phyloP scores from a whole-genome alignment of 352 stramenopile genomes.

The Saprolegnia diclina region DNA sequence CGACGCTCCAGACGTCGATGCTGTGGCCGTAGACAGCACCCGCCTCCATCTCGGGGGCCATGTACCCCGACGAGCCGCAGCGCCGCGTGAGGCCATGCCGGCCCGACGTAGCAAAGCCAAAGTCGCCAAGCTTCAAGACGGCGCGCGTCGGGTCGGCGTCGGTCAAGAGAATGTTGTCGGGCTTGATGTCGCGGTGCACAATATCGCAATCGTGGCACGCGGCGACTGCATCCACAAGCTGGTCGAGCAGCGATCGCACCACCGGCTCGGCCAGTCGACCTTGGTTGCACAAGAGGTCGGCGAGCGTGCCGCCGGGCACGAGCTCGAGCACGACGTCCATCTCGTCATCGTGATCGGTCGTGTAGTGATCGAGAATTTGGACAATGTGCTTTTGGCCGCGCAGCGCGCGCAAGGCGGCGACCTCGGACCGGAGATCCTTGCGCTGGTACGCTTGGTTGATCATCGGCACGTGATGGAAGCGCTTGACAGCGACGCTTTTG shows the following conservation, averaged over 20 bases:
- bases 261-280: neutral
- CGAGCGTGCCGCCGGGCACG: neutral
- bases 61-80: neutral
- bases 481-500: neutral
- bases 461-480: neutral
- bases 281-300: neutral
- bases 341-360: neutral
- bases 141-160: neutral
- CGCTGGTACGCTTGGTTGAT: neutral
- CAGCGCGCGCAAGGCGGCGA: neutral
- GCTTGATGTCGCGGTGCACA: slow-evolving; percentile 32
- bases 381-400: neutral
- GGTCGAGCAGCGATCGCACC: neutral
- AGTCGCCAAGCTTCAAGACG: slow-evolving; percentile 27
- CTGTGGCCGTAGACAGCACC: neutral
- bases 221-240: neutral
- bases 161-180: slow-evolving; percentile 30
- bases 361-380: neutral
- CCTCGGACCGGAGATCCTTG: neutral
- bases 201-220: neutral
- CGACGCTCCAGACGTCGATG: neutral
- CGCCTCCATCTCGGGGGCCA: neutral
- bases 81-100: neutral
- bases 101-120: slow-evolving; percentile 20
- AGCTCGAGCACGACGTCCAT: neutral